Evolutionary conservation across 805 yeast species (phyloP).

Genomic region (Monosporozyma yasuniensis): DNA sequence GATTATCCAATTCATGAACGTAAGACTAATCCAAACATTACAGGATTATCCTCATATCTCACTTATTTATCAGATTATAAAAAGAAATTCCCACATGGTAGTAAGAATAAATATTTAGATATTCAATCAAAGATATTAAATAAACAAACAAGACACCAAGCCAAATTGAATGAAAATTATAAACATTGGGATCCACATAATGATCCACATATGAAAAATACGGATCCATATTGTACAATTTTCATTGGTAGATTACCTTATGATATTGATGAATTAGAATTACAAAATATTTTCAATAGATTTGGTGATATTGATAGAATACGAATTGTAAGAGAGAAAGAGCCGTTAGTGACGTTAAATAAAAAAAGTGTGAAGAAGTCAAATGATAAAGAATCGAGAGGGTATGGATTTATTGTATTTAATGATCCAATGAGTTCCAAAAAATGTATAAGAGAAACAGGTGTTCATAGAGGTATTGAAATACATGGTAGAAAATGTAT

Average conservation of each 20-base stretch:
- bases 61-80: conserved; percentile 24
- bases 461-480: conserved; percentile 37
- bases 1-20: conserved; percentile 45
- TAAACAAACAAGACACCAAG: conserved; percentile 15
- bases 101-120: conserved; percentile 21
- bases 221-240: conserved; percentile 69
- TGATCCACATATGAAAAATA: conserved; percentile 49
- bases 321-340: conserved; percentile 47
- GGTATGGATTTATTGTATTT: conserved; percentile 79
- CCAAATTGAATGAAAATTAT: conserved; percentile 31
- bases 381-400: conserved; percentile 39
- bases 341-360: background rate
- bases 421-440: conserved; percentile 51
- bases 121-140: conserved; percentile 19
- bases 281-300: conserved; percentile 49
- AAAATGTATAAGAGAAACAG: conserved; percentile 49
- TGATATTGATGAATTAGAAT: conserved; percentile 53
- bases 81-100: conserved; percentile 20
- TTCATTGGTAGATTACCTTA: conserved; percentile 70
- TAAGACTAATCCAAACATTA: conserved; percentile 35
- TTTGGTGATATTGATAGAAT: conserved; percentile 65
- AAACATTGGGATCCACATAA: conserved; percentile 44
- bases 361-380: conserved; percentile 17
- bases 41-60: conserved; percentile 36
- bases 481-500: conserved; percentile 47